These are phyloP conservation scores for Neurospora africana DNA, from an alignment of 495 filamentous ascomycete species.

Conservation along the genomic window DNA sequence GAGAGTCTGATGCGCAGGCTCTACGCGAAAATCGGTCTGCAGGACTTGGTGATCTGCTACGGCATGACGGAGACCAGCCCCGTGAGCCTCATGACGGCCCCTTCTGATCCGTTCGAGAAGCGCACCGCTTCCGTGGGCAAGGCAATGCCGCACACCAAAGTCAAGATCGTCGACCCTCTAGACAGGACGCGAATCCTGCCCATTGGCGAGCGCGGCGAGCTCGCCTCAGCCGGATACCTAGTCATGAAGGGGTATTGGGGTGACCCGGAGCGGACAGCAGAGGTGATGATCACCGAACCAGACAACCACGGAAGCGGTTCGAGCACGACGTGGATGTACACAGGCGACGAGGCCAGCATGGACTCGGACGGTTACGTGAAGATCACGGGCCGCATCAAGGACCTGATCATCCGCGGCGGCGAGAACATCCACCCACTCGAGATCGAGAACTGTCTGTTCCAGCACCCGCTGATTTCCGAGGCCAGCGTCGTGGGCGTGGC, in stretches of 20 bases:
- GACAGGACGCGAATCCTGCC: conserved; percentile 50
- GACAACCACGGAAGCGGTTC: conserved; percentile 33
- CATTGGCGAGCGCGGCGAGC: conserved; percentile 60
- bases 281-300: conserved; percentile 48
- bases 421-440: conserved; percentile 97
- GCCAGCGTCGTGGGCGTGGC: conserved; percentile 75
- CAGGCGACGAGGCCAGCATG: conserved; percentile 89
- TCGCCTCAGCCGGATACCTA: conserved; percentile 75
- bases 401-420: conserved; percentile 81
- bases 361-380: conserved; percentile 58
- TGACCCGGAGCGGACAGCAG: conserved; percentile 54
- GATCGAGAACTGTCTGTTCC: conserved; percentile 82
- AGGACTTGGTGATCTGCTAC: conserved; percentile 88
- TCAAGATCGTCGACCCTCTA: conserved; percentile 66
- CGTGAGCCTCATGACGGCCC: conserved; percentile 85
- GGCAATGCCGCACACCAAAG: conserved; percentile 61
- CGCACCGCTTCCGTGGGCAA: conserved; percentile 67
- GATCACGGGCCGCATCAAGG: conserved; percentile 65
- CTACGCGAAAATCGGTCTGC: conserved; percentile 64
- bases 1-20: conserved; percentile 74
- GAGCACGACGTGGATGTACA: conserved; percentile 43
- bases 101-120: conserved; percentile 68
- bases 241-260: conserved; percentile 89
- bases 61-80: conserved; percentile 97
- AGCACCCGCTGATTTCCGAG: conserved; percentile 56